Percentiles rank a stretch among this genome's conserved stretches.
These are phyloP conservation scores for Russula compacta DNA, from an alignment of 768 basidiomycete species.

Conservation along the genomic window DNA sequence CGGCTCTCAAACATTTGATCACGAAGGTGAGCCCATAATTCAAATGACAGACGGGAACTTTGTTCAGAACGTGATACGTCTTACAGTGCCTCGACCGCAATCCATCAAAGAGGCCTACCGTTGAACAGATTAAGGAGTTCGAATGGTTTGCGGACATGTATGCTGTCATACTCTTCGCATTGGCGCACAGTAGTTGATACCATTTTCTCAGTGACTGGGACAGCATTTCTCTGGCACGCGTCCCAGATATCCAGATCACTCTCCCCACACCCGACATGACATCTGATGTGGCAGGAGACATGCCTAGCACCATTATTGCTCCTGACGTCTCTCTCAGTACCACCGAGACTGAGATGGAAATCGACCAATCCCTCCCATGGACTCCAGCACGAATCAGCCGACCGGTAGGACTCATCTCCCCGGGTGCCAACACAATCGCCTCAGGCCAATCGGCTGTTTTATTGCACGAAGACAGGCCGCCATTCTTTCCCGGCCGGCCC, in stretches of 20 bases:
- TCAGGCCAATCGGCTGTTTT: conserved; percentile 12
- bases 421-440: conserved; percentile 10
- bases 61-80: background rate
- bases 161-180: background rate
- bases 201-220: conserved; percentile 13
- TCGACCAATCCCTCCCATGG: conserved; percentile 8
- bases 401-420: conserved; percentile 1
- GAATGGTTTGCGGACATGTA: conserved; percentile 17
- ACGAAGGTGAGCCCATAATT: conserved; percentile 4
- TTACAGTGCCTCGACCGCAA: conserved; percentile 19
- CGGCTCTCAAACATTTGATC: conserved; percentile 5
- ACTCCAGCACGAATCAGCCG: background rate
- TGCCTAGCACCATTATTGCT: conserved; percentile 13
- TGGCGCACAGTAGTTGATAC: background rate
- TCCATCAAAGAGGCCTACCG: conserved; percentile 12
- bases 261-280: conserved; percentile 12
- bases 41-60: background rate
- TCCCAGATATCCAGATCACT: conserved; percentile 14
- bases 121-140: background rate
- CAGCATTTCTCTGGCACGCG: background rate
- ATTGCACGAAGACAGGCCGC: background rate
- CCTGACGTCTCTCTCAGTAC: conserved; percentile 8
- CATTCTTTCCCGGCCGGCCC: background rate
- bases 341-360: conserved; percentile 6
- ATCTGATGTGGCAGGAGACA: conserved; percentile 9